phyloP scores from a whole-genome alignment of 345 rosid species.

The Excoecaria cochinchinensis region DNA sequence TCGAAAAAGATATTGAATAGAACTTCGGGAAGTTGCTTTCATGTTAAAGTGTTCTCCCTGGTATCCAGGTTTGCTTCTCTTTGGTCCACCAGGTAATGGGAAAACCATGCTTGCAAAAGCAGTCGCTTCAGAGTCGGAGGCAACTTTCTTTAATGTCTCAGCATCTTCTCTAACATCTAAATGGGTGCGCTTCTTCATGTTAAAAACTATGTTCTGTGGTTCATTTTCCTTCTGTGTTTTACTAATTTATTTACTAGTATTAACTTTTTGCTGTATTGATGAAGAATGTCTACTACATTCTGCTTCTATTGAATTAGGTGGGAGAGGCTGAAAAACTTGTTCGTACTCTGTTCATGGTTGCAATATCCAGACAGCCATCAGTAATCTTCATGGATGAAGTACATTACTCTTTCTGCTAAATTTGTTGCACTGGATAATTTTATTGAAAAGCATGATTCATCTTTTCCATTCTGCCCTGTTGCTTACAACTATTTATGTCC shows the following conservation, averaged over 20 bases:
- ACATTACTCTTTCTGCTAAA: constrained; percentile 27
- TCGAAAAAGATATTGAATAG: background rate
- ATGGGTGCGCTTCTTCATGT: constrained; percentile 54
- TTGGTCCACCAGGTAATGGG: constrained; percentile 99
- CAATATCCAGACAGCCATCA: constrained; percentile 89
- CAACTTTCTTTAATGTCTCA: constrained; percentile 93
- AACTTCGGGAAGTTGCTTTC: constrained; percentile 7
- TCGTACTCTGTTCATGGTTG: constrained; percentile 84
- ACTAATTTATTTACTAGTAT: too few species aligned
- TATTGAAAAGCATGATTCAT: background rate
- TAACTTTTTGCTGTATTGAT: too few species aligned
- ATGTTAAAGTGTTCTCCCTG: constrained; percentile 15
- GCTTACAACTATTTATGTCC: background rate
- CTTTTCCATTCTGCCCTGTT: constrained; percentile 8
- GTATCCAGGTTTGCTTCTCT: constrained; percentile 78
- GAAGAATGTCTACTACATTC: background rate
- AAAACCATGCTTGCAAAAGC: constrained; percentile 99
- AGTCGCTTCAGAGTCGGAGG: constrained; percentile 94
- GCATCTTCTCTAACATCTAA: constrained; percentile 94
- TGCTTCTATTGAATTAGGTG: constrained; percentile 48
- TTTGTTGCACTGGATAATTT: background rate
- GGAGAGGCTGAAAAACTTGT: constrained; percentile 99
- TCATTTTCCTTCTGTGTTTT: background rate
- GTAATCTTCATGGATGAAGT: constrained; percentile 97
- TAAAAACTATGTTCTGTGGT: background rate